A percentile compares a stretch with the other conserved stretches of the same genome.
These are phyloP conservation scores for Penicilliopsis zonata DNA, from an alignment of 495 filamentous ascomycete genomes.

Conservation along the genomic window DNA sequence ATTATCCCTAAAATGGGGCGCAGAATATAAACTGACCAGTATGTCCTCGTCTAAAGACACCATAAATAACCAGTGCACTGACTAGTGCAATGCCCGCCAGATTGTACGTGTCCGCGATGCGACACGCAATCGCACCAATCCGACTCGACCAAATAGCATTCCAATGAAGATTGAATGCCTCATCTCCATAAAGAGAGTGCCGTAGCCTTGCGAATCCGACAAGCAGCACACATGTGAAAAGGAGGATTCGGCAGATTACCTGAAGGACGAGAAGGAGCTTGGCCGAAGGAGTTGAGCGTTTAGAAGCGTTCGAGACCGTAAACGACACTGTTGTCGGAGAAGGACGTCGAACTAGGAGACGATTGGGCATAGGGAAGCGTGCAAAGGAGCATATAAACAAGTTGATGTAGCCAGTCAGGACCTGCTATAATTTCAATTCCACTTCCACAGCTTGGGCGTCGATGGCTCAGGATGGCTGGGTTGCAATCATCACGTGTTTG, in stretches of 20 bases:
- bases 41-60: constrained; percentile 37
- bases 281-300: constrained; percentile 42
- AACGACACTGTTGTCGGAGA: constrained; percentile 81
- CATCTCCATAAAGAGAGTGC: constrained; percentile 11
- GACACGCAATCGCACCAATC: constrained; percentile 15
- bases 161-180: constrained; percentile 16
- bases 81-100: constrained; percentile 15
- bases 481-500: constrained; percentile 15
- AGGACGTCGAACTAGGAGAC: constrained; percentile 56
- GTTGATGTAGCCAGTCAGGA: no score
- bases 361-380: constrained; percentile 25
- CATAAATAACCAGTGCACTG: constrained; percentile 25
- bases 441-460: no score
- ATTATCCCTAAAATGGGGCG: not conserved
- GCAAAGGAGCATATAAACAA: no score
- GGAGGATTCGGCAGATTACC: constrained; percentile 34
- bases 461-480: no score
- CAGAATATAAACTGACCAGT: constrained; percentile 23
- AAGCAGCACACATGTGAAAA: constrained; percentile 28
- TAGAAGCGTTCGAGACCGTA: constrained; percentile 63
- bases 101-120: constrained; percentile 24
- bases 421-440: no score
- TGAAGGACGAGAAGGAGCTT: constrained; percentile 39
- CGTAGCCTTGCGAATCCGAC: constrained; percentile 27
- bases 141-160: constrained; percentile 21